Conservation (phyloP, 495 filamentous ascomycete species). For the Aspergillus funiculosus region DNA sequence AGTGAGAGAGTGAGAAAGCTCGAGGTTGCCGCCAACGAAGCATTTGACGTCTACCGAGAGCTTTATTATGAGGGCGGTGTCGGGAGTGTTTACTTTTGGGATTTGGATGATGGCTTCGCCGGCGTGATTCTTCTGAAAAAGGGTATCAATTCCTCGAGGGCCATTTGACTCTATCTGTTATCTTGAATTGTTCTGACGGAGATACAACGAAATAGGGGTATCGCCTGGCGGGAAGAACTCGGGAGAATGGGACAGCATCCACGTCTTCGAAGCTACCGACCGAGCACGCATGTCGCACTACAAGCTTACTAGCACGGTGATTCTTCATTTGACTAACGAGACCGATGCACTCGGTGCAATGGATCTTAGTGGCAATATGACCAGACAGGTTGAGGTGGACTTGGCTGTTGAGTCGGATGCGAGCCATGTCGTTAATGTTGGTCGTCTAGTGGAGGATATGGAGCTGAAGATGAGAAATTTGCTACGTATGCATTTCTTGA, state of each 20-base stretch:
- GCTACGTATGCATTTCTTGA: constrained; percentile 62
- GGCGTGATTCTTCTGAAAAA: constrained; percentile 96
- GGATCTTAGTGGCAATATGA: constrained; percentile 96
- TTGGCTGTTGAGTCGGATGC: constrained; percentile 83
- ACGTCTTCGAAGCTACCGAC: constrained; percentile 95
- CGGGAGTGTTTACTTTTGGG: constrained; percentile 96
- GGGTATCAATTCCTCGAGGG: constrained; percentile 48
- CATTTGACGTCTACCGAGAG: constrained; percentile 94
- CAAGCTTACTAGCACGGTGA: constrained; percentile 95
- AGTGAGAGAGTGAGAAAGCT: constrained; percentile 86
- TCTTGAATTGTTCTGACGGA: neutral
- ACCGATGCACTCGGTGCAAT: constrained; percentile 74
- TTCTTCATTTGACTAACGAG: constrained; percentile 73
- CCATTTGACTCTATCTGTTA: neutral
- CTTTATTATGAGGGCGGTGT: constrained; percentile 98
- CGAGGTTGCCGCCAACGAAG: constrained; percentile 89
- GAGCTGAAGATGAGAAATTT: constrained; percentile 99
- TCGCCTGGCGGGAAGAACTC: constrained; percentile 63
- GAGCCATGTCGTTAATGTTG: constrained; percentile 93
- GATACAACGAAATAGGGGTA: constrained; percentile 37
- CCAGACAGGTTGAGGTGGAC: constrained; percentile 87
- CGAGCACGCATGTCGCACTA: constrained; percentile 88
- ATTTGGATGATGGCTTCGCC: constrained; percentile 96
- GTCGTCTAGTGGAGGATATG: constrained; percentile 96
- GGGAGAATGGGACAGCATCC: constrained; percentile 95